These are phyloP conservation scores for Yamadazyma tumulicola DNA, from an alignment of 805 yeast genomes.

Conservation along the genomic window DNA sequence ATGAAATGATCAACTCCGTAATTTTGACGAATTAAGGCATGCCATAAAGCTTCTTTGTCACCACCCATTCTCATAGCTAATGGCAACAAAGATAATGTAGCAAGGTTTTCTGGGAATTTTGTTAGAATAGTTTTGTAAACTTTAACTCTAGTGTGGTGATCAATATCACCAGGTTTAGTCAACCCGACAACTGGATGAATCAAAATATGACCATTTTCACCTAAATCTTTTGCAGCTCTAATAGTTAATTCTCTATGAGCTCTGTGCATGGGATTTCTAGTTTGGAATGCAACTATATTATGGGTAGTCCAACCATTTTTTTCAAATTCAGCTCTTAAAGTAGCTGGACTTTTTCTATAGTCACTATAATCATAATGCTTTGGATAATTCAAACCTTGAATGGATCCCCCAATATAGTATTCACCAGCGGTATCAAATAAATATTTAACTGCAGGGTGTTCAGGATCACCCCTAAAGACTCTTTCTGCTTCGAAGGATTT, in stretches of 20 bases:
- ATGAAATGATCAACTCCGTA: constrained; percentile 96
- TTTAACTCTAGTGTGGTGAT: constrained; percentile 94
- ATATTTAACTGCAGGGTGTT: constrained; percentile 88
- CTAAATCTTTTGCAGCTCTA: constrained; percentile 91
- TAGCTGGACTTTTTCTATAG: constrained; percentile 84
- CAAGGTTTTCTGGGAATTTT: constrained; percentile 92
- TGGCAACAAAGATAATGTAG: constrained; percentile 82
- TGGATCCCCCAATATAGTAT: constrained; percentile 79
- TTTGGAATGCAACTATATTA: constrained; percentile 90
- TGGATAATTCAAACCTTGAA: constrained; percentile 82
- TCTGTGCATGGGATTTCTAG: constrained; percentile 98
- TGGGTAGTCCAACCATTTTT: constrained; percentile 76
- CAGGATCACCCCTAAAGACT: constrained; percentile 95
- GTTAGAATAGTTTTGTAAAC: constrained; percentile 90
- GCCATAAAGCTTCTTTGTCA: constrained; percentile 98
- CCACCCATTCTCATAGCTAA: constrained; percentile 99
- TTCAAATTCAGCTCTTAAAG: constrained; percentile 78
- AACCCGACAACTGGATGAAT: constrained; percentile 97
- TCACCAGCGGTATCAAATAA: constrained; percentile 74
- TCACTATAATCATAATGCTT: constrained; percentile 88
- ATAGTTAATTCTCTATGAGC: constrained; percentile 96
- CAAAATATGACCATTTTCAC: constrained; percentile 69
- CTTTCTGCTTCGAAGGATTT: constrained; percentile 75
- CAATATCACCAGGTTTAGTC: constrained; percentile 97
- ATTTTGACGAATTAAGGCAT: constrained; percentile 92